Percentiles rank a stretch among this genome's conserved stretches.
Evolutionary conservation across 2,329 filamentous ascomycete species (phyloP).

Genomic region (Trichoderma sp.): DNA sequence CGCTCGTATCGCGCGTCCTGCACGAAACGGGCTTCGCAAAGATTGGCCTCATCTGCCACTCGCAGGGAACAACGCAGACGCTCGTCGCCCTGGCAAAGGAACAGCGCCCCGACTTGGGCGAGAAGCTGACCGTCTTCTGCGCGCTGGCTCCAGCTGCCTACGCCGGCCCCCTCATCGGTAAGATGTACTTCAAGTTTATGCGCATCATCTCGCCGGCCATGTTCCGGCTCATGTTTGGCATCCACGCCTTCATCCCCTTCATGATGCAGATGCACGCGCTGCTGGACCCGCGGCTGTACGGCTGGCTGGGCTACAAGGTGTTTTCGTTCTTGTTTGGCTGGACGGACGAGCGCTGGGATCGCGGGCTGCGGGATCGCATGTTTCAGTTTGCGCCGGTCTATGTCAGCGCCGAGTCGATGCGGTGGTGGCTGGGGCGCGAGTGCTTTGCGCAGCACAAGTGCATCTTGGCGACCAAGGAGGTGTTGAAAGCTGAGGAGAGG

Average conservation of each 20-base stretch:
- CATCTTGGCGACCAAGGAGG: slow-evolving; percentile 78
- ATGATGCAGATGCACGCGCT: slow-evolving; percentile 84
- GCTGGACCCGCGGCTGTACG: slow-evolving; percentile 71
- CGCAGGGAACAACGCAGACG: slow-evolving; percentile 87
- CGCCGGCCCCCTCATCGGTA: slow-evolving; percentile 81
- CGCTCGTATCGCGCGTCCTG: slow-evolving; percentile 77
- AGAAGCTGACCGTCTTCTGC: slow-evolving; percentile 86
- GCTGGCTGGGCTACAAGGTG: slow-evolving; percentile 81
- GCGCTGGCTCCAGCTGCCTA: slow-evolving; percentile 89
- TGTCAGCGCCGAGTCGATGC: slow-evolving; percentile 86
- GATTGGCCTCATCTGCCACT: slow-evolving; percentile 82
- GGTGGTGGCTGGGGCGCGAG: slow-evolving; percentile 91
- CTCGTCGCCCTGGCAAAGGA: slow-evolving; percentile 88
- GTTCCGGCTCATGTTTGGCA: slow-evolving; percentile 84
- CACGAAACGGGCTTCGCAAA: slow-evolving; percentile 82
- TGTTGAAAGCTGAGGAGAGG: slow-evolving; percentile 63
- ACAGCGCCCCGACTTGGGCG: slow-evolving; percentile 81
- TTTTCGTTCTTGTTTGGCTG: slow-evolving; percentile 90
- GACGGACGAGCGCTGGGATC: slow-evolving; percentile 84
- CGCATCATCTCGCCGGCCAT: slow-evolving; percentile 72
- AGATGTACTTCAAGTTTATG: slow-evolving; percentile 93
- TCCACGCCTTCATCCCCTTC: slow-evolving; percentile 89
- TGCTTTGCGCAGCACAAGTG: slow-evolving; percentile 82
- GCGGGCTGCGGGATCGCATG: slow-evolving; percentile 75
- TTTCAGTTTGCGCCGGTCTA: slow-evolving; percentile 94